Conservation (phyloP, 2,329 filamentous ascomycete species). For the Tricladium varicosporioides region DNA sequence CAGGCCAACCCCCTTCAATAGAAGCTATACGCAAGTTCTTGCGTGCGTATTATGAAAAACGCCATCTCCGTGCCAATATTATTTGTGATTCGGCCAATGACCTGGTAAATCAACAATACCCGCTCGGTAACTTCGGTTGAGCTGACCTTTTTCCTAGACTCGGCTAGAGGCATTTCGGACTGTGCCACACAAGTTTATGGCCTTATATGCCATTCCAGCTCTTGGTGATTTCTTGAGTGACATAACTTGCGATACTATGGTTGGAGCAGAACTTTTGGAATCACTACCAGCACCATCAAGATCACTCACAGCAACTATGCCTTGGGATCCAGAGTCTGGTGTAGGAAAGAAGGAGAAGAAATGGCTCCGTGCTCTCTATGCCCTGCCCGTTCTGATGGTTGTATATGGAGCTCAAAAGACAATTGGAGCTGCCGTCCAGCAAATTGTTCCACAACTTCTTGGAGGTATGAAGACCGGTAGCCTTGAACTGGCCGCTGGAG, state of each 20-base stretch:
- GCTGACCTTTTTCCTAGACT: constrained; percentile 4
- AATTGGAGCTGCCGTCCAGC: constrained; percentile 10
- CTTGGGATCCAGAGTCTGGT: constrained; percentile 31
- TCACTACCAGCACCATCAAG: constrained; percentile 30
- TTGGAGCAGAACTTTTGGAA: constrained; percentile 30
- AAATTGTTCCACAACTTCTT: constrained; percentile 2
- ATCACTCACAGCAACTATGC: constrained; percentile 26
- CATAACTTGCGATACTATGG: constrained; percentile 18
- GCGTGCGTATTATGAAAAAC: constrained; percentile 20
- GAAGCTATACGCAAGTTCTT: constrained; percentile 1
- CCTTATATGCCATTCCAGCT: constrained; percentile 18
- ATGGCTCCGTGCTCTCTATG: constrained; percentile 23
- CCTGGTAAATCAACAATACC: constrained; percentile 1
- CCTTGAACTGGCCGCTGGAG: not conserved
- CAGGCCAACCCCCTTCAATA: not conserved
- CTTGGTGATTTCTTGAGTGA: constrained; percentile 23
- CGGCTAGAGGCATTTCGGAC: constrained; percentile 22
- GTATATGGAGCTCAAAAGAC: constrained; percentile 19
- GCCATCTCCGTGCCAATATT: constrained; percentile 18
- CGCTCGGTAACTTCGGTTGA: no score
- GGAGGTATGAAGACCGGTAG: not conserved
- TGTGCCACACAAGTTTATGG: constrained; percentile 17
- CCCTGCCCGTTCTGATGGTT: constrained; percentile 22
- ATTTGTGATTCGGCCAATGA: constrained; percentile 23
- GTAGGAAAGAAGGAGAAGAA: constrained; percentile 28